Evolutionary conservation across 257 asterid species (phyloP), one percentile per base, ranked within the genome.

Genomic region (Forsythia viridissima): DNA sequence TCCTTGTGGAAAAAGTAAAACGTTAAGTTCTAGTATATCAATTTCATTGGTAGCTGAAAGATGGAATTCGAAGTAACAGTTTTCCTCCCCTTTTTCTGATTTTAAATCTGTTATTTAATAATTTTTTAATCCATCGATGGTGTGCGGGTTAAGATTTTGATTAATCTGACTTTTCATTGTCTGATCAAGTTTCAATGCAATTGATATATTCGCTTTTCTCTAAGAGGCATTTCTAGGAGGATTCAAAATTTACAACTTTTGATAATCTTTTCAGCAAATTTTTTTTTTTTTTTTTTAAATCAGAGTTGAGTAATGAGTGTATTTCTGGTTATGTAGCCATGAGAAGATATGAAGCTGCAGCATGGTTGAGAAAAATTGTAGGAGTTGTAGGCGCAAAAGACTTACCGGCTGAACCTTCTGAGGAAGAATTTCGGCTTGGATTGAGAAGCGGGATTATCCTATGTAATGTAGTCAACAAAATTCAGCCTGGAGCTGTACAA

Each of bases 351-450:
- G 97, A 96, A 75, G 99, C 97, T 34, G 97, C 97, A 2, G 84
- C 89, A 5, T 96, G 97, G 97, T 82, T 96, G 63, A 92, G 95
- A 77, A 93, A 91, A 84, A 78, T 87, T 84, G 93, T 90, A 21
- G 99, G 99, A 81, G 94, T 96, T 30, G 97, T 93, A 8, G 96
- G 91, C 1, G 95, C 97, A 24, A 96, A 88, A 85, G 94, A 91
- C 87, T 89, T 96, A 78, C 99, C 99, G 0, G 90, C 97, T 0
- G 99, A 96, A 85, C 99, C 98, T 78, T 92, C 99, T 10, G 99
- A 96, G 85, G 99, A 93, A 76, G 98, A 94, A 78, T 92, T 96
- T 80, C 87, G 98, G 82, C 84, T 93, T 74, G 98, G 95, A 24
- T 87, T 96, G 66, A 90, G 98, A 79, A 96, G 97, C 82, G 99